Conservation (phyloP, 805 yeast species). For the Kodamaea hsintzibuensis region DNA sequence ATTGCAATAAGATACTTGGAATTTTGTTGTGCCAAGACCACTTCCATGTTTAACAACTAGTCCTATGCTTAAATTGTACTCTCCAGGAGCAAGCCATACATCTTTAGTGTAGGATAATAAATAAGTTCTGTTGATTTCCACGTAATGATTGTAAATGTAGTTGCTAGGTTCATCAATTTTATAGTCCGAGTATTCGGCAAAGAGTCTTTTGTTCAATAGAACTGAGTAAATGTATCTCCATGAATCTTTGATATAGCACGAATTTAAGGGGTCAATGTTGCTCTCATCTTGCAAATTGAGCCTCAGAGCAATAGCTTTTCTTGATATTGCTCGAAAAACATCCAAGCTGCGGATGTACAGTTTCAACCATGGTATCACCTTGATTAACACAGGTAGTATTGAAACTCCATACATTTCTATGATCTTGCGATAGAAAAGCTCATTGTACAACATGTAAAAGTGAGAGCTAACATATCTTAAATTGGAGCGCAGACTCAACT, state of each 20-base stretch:
- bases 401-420: slow-evolving; percentile 38
- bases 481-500: slow-evolving; percentile 32
- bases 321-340: slow-evolving; percentile 27
- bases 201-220: slow-evolving; percentile 51
- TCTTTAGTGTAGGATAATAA: slow-evolving; percentile 46
- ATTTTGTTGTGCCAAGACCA: slow-evolving; percentile 61
- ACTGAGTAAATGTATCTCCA: slow-evolving; percentile 57
- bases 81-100: slow-evolving; percentile 49
- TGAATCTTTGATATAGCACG: slow-evolving; percentile 46
- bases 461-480: slow-evolving; percentile 39
- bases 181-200: slow-evolving; percentile 47
- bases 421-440: slow-evolving; percentile 43
- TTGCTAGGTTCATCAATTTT: slow-evolving; percentile 50
- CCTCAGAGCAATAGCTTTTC: slow-evolving; percentile 29
- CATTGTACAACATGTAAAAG: slow-evolving; percentile 53
- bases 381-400: slow-evolving; percentile 29
- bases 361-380: slow-evolving; percentile 39
- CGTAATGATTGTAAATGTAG: slow-evolving; percentile 43
- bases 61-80: slow-evolving; percentile 52
- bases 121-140: slow-evolving; percentile 52
- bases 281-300: slow-evolving; percentile 27
- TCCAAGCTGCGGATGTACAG: slow-evolving; percentile 42
- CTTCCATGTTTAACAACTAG: slow-evolving; percentile 52
- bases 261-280: slow-evolving; percentile 19
- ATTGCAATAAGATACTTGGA: slow-evolving; percentile 41